Conservation (phyloP, 163 green algal genomes). For the Scenedesmus sp. region DNA sequence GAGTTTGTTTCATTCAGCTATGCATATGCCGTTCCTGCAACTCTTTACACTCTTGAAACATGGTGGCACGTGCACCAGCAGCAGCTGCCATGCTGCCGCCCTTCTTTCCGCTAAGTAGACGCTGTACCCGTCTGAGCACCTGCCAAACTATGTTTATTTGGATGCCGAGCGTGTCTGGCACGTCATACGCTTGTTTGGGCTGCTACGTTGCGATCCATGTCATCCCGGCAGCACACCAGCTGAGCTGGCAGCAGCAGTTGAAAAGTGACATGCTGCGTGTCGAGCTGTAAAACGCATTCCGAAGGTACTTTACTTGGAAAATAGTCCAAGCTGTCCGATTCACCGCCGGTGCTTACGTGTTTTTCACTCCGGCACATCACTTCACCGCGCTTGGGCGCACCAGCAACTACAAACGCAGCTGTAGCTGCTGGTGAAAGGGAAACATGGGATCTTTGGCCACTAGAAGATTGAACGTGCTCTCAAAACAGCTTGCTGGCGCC, state of each 20-base stretch:
- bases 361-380: background rate
- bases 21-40: too few species aligned
- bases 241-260: conserved; percentile 10
- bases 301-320: background rate
- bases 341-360: background rate
- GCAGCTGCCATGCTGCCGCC: too few species aligned
- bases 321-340: background rate
- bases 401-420: background rate
- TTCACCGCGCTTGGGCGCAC: background rate
- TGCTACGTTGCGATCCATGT: too few species aligned
- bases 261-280: conserved; percentile 6
- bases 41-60: too few species aligned
- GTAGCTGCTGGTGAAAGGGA: background rate
- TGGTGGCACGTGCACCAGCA: too few species aligned
- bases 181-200: background rate
- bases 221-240: background rate
- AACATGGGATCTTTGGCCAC: background rate
- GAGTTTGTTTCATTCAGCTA: too few species aligned
- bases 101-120: too few species aligned
- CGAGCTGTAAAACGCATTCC: background rate
- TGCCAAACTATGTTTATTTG: background rate
- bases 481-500: background rate
- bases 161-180: background rate
- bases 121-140: too few species aligned
- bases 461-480: background rate